Percentiles rank a stretch among this genome's conserved stretches.
These are phyloP conservation scores for Xylaria hypoxylon DNA, from an alignment of 2,329 filamentous ascomycete genomes.

Conservation along the genomic window DNA sequence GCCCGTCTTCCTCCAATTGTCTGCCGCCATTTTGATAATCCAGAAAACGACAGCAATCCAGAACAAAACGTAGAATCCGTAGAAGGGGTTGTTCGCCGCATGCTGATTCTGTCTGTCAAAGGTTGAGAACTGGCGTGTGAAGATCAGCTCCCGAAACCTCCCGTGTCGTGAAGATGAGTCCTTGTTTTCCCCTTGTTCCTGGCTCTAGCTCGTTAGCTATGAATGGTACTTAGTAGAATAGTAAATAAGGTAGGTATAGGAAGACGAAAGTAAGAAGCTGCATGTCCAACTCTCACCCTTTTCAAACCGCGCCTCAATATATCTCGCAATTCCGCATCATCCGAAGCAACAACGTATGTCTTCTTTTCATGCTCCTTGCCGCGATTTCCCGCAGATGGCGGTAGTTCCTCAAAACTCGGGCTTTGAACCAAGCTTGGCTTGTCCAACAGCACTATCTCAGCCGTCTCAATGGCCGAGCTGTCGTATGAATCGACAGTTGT, in stretches of 20 bases:
- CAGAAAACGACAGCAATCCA: constrained; percentile 78
- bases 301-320: constrained; percentile 51
- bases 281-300: constrained; percentile 41
- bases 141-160: constrained; percentile 69
- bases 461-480: constrained; percentile 42
- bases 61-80: constrained; percentile 83
- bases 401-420: constrained; percentile 33
- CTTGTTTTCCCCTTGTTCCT: constrained; percentile 39
- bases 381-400: neutral
- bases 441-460: constrained; percentile 43
- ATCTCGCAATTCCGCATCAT: constrained; percentile 57
- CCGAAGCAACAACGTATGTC: constrained; percentile 48
- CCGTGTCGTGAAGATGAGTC: constrained; percentile 41
- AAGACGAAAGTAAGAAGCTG: neutral
- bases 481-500: constrained; percentile 41
- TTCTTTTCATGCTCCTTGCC: constrained; percentile 34
- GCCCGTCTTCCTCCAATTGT: constrained; percentile 77
- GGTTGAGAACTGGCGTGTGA: constrained; percentile 77
- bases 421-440: constrained; percentile 15
- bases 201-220: neutral
- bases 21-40: constrained; percentile 73
- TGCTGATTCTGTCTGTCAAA: constrained; percentile 79
- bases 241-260: neutral
- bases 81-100: constrained; percentile 75
- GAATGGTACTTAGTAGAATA: neutral